phyloP scores from a whole-genome alignment of 73 alveolate species.

The Stentor roeselii region DNA sequence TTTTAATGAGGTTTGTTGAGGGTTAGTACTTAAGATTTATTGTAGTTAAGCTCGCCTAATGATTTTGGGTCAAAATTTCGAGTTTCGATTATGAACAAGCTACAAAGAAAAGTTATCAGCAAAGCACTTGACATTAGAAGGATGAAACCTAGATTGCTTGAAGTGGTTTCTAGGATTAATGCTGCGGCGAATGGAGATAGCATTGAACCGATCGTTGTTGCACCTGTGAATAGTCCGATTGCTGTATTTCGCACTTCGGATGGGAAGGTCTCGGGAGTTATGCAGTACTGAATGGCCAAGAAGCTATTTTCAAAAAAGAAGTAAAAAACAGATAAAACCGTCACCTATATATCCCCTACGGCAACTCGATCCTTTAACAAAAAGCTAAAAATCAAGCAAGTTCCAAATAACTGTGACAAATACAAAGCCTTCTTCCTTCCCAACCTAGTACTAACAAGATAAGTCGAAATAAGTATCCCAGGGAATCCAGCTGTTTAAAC shows the following conservation, averaged over 20 bases:
- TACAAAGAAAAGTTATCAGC: neutral
- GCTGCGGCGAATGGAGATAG: neutral
- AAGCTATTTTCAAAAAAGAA: neutral
- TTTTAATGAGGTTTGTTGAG: neutral
- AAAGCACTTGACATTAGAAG: neutral
- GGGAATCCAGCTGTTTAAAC: neutral
- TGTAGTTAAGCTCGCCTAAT: neutral
- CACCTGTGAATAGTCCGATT: neutral
- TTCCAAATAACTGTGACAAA: neutral
- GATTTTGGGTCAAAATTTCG: neutral
- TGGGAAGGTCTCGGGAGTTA: constrained; percentile 8
- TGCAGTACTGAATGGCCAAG: neutral
- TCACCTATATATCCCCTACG: neutral
- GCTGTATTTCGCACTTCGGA: constrained; percentile 21
- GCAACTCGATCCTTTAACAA: neutral
- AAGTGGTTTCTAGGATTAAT: neutral
- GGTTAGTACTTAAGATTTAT: no score
- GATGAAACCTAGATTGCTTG: neutral
- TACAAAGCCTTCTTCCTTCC: neutral
- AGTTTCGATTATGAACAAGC: neutral
- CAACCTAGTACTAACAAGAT: neutral
- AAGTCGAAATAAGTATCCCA: constrained; percentile 7
- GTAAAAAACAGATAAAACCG: neutral
- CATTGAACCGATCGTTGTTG: neutral
- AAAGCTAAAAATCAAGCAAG: neutral